phyloP scores from a whole-genome alignment of 2,329 filamentous ascomycete genomes.

The Penicillium digitatum region DNA sequence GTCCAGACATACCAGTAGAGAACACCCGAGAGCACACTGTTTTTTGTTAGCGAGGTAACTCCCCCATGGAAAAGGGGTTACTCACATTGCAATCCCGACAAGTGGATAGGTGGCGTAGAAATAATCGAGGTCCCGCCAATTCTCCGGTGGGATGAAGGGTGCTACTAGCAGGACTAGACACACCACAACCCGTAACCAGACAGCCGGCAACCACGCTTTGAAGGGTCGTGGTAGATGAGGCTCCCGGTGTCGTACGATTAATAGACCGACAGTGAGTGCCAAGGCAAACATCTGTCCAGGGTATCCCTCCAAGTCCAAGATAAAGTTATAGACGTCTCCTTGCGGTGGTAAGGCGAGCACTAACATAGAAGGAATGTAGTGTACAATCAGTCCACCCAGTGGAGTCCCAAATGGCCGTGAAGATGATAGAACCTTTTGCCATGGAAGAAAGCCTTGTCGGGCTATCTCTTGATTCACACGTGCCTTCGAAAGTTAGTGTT shows the following conservation, averaged over 20 bases:
- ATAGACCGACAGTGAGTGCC: slow-evolving; percentile 54
- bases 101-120: slow-evolving; percentile 54
- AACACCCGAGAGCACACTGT: slow-evolving; percentile 55
- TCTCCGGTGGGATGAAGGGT: slow-evolving; percentile 58
- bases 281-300: slow-evolving; percentile 59
- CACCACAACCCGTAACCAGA: slow-evolving; percentile 53
- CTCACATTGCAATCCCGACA: slow-evolving; percentile 47
- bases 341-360: slow-evolving; percentile 64
- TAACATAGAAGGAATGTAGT: slow-evolving; percentile 64
- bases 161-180: slow-evolving; percentile 56
- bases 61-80: slow-evolving; percentile 13
- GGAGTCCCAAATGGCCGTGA: slow-evolving; percentile 65
- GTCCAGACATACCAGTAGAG: slow-evolving; percentile 69
- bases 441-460: slow-evolving; percentile 66
- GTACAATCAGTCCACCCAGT: slow-evolving; percentile 63
- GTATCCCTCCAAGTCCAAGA: slow-evolving; percentile 68
- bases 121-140: slow-evolving; percentile 46
- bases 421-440: slow-evolving; percentile 57
- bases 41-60: slow-evolving; percentile 8
- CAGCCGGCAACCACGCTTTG: slow-evolving; percentile 60
- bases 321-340: slow-evolving; percentile 66
- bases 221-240: slow-evolving; percentile 62
- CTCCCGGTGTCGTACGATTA: slow-evolving; percentile 57
- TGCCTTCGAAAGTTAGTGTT: slow-evolving; percentile 47
- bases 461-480: slow-evolving; percentile 70